These are phyloP conservation scores for Cyberlindnera euphorbiiphila DNA, from an alignment of 805 yeast species.

Conservation along the genomic window DNA sequence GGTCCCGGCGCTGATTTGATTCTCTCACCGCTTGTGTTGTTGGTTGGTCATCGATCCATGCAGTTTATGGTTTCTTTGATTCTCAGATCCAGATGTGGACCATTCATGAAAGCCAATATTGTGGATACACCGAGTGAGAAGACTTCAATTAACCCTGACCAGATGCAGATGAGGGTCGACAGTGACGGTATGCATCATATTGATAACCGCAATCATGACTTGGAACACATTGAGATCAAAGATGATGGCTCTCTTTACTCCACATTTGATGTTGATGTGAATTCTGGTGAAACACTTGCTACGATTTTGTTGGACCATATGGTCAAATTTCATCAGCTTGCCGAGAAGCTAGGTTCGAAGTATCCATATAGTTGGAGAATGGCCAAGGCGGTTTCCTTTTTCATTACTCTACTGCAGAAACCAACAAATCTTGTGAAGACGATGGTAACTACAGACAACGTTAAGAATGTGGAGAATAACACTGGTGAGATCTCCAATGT, in stretches of 20 bases:
- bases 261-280: slow-evolving; percentile 32
- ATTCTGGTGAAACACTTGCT: slow-evolving; percentile 36
- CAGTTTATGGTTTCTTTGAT: slow-evolving; percentile 56
- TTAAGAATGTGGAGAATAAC: slow-evolving; percentile 20
- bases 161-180: slow-evolving; percentile 29
- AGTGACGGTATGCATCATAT: slow-evolving; percentile 13
- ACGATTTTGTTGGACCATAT: slow-evolving; percentile 37
- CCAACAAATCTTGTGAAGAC: slow-evolving; percentile 27
- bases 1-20: slow-evolving; percentile 44
- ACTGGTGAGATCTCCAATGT: slow-evolving; percentile 22
- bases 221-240: slow-evolving; percentile 19
- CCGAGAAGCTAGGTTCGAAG: slow-evolving; percentile 46
- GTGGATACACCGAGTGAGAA: neutral
- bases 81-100: slow-evolving; percentile 44
- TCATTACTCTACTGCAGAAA: slow-evolving; percentile 35
- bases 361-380: slow-evolving; percentile 70
- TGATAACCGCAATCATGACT: slow-evolving; percentile 25
- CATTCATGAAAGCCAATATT: slow-evolving; percentile 30
- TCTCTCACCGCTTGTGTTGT: slow-evolving; percentile 45
- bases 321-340: slow-evolving; percentile 38
- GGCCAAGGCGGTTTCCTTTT: slow-evolving; percentile 49
- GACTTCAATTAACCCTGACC: slow-evolving; percentile 8
- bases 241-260: slow-evolving; percentile 24
- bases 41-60: slow-evolving; percentile 52
- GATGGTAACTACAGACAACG: slow-evolving; percentile 24